Base-by-base conservation (phyloP, 768 basidiomycete genomes). In the Infundibulicybe gibba region DNA sequence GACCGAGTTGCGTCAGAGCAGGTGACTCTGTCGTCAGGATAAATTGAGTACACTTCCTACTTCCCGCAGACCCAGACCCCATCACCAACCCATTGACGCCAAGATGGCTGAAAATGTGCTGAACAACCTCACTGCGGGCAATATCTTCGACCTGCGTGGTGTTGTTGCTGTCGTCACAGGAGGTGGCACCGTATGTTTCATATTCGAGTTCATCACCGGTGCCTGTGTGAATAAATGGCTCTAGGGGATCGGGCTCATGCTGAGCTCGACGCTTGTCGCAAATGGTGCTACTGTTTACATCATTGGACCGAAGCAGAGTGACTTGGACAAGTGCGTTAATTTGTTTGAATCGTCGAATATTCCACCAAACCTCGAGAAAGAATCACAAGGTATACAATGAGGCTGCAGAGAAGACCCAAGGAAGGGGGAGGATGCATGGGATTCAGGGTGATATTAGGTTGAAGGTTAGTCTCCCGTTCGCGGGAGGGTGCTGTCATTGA, bases 181-280 rank as follows among this genome's bases (percentile, higher is more conserved):
- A 13, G 74, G 71, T 15, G 71, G 64, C 14, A 68, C 65, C 42
- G 74, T 74, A 31, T 49, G 69, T 51, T 6, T 25, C 8, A 8
- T 3, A 25, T 8, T 25, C 35, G 17, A 3, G 17, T 38, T 19
- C 35, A 38, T 38, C 10, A 3, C 10, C 6, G 6, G 35, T 38
- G 40, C 20, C 12, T 16, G 16, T 6, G 21, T 31, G 25, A 25
- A 25, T 25, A 25, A 25, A 25, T 25, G 35, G 17, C 9, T 34
- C 30, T 47, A 70, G 72, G 76, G 76, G 0, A 75, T 76, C n/a
- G 76, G 76, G 1, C 56, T 76, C 37, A 77, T 77, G 76, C 74
- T 77, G 16, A 66, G 63, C 47, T 67, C 69, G 9, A 73, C 75
- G 0, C 57, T 77, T 2, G 50, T 75, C 9, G 71, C 73, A 2